A percentile compares a stretch with the other conserved stretches of the same genome.
Conservation (phyloP, 2,329 filamentous ascomycete species). For the Claviceps paspali region DNA sequence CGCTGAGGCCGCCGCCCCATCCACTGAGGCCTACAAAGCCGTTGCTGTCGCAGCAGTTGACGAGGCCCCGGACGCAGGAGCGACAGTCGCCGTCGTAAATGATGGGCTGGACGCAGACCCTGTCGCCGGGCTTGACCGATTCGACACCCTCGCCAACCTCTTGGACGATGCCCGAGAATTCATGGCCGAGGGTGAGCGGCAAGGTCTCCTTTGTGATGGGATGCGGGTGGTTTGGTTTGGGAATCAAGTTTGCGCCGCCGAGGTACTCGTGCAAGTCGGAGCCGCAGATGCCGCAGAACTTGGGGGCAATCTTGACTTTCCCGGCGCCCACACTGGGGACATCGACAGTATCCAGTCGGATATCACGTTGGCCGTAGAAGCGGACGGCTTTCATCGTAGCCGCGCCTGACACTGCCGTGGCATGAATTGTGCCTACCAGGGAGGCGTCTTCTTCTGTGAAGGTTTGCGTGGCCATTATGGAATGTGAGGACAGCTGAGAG, state of each 20-base stretch:
- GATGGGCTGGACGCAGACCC: conserved; percentile 44
- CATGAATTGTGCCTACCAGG: conserved; percentile 5
- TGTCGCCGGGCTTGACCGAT: conserved; percentile 35
- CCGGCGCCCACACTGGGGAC: conserved; percentile 25
- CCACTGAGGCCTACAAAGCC: conserved; percentile 19
- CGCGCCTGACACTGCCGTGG: conserved; percentile 3
- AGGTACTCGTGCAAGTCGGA: conserved; percentile 18
- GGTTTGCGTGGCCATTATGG: conserved; percentile 3
- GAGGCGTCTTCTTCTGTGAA: conserved; percentile 3
- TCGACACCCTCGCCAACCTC: conserved; percentile 38
- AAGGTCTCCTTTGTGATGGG: conserved; percentile 39
- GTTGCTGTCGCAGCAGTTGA: conserved; percentile 41
- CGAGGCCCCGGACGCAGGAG: conserved; percentile 34
- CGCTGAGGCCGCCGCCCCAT: conserved; percentile 40
- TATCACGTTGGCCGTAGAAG: conserved; percentile 39
- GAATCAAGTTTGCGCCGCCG: conserved; percentile 19
- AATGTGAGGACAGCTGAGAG: not conserved
- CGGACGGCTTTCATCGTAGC: conserved; percentile 33
- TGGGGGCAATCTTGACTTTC: conserved; percentile 28
- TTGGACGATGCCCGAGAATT: conserved; percentile 44
- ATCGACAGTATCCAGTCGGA: conserved; percentile 36
- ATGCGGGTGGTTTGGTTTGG: conserved; percentile 33
- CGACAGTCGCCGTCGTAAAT: conserved; percentile 40
- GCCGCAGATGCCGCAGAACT: conserved; percentile 35
- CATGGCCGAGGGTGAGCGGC: conserved; percentile 48